A percentile compares a stretch with the other conserved stretches of the same genome.
phyloP scores from a whole-genome alignment of 73 alveolate genomes.

The Diophrys appendiculata region DNA sequence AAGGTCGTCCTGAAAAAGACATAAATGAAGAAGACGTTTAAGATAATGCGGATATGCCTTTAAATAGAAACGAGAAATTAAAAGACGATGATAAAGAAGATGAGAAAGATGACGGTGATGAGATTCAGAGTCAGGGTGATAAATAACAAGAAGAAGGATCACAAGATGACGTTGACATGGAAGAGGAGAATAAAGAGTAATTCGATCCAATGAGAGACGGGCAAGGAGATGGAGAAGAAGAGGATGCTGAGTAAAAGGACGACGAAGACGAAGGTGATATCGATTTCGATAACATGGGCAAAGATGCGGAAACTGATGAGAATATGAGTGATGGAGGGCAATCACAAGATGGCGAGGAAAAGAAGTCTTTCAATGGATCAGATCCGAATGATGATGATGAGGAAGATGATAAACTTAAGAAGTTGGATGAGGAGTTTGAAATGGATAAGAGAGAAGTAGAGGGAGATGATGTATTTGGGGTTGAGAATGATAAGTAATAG shows the following conservation, averaged over 20 bases:
- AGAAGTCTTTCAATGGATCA: slow-evolving; percentile 3
- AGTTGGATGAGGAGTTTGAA: background rate
- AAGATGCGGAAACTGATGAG: slow-evolving; percentile 67
- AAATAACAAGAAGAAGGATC: slow-evolving; percentile 31
- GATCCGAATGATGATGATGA: background rate
- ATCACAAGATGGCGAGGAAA: slow-evolving; percentile 53
- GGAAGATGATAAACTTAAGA: background rate
- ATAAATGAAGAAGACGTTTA: slow-evolving; percentile 74
- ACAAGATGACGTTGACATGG: slow-evolving; percentile 52
- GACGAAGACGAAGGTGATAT: slow-evolving; percentile 49
- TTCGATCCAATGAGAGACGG: slow-evolving; percentile 28
- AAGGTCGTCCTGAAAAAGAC: slow-evolving; percentile 41
- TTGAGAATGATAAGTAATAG: background rate
- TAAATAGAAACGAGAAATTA: slow-evolving; percentile 74
- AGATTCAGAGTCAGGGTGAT: slow-evolving; percentile 20
- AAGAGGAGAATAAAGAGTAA: slow-evolving; percentile 53
- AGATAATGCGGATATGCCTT: slow-evolving; percentile 57
- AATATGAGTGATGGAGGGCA: slow-evolving; percentile 58
- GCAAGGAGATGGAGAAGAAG: slow-evolving; percentile 50
- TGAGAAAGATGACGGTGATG: slow-evolving; percentile 66
- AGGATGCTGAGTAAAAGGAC: too few species aligned
- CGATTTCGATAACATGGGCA: slow-evolving; percentile 63
- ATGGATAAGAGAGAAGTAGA: background rate
- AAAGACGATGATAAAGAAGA: slow-evolving; percentile 72
- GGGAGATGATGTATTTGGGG: background rate